These are phyloP conservation scores for Candida ulmi DNA, from an alignment of 805 yeast genomes.

Conservation along the genomic window DNA sequence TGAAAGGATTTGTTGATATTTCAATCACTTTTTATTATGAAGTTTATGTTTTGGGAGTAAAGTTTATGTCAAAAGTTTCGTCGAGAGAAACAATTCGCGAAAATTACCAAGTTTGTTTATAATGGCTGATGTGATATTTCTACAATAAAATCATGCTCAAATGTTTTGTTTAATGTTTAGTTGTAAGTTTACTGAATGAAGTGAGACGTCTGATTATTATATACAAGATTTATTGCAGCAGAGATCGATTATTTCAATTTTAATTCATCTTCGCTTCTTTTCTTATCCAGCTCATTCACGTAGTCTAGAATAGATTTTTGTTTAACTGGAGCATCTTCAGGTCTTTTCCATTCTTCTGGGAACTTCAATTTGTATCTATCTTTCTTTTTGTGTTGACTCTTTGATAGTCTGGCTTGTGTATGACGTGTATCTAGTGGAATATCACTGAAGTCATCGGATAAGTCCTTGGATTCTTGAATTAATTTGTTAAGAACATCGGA, in stretches of 20 bases:
- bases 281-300: constrained; percentile 7
- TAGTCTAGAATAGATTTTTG: constrained; percentile 19
- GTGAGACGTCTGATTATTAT: too few relatives aligned
- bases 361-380: constrained; percentile 38
- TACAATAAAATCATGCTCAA: too few relatives aligned
- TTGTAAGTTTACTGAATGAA: too few relatives aligned
- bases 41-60: too few relatives aligned
- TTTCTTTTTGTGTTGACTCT: constrained; percentile 35
- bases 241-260: background rate
- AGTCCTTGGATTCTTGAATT: constrained; percentile 57
- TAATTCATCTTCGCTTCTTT: background rate
- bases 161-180: too few relatives aligned
- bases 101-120: background rate
- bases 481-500: constrained; percentile 59
- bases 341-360: constrained; percentile 78
- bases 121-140: too few relatives aligned
- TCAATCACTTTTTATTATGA: too few relatives aligned
- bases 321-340: constrained; percentile 61
- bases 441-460: constrained; percentile 61
- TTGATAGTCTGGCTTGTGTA: constrained; percentile 38
- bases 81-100: background rate
- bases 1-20: constrained; percentile 22
- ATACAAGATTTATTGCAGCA: too few relatives aligned
- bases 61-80: background rate
- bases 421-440: constrained; percentile 81